Evolutionary conservation across 75 land plant species (phyloP), one percentile per base, ranked within the genome.

Genomic region (Cunninghamia lanceolata): DNA sequence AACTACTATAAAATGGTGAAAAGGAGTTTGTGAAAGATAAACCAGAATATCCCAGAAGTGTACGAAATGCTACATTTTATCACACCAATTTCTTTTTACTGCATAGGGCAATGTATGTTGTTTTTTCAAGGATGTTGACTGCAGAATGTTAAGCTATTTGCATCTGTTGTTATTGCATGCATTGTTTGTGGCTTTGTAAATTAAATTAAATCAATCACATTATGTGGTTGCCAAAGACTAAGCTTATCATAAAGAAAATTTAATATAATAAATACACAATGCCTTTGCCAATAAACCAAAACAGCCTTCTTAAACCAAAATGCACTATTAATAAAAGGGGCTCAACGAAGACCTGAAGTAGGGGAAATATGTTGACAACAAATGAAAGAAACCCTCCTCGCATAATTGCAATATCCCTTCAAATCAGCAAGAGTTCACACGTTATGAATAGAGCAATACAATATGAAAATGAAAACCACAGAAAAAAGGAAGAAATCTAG

Each of bases 281-380:
- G 40, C 4, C 19, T 35, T 75, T 15, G 40, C 17, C 0, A 35
- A 38, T 75, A 75, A 75, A 75, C 39, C 16, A 35, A 75, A 16
- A 16, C 15, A 38, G 16, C 78, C 11, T 40, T 25, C 25, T 9
- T 7, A 25, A 79, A 40, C 28, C 46, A 79, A 39, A 39, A 79
- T 43, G 50, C 50, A 79, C 43, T 25, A 43, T 79, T 10, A 79
- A 80, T 43, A 80, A 45, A 34, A 80, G 32, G 47, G 82, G 50
- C 28, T 80, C 14, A 88, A 68, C 91, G 54, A 86, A 88, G 36
- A 87, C 94, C 92, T 94, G 93, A 88, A 89, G 96, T 46, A 91
- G 91, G 42, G 90, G 95, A 87, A 89, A 92, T 82, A 95, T 91
- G 87, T 82, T 89, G 70, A 90, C 70, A 59, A 92, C 89, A 90